Base-by-base conservation (phyloP, 495 filamentous ascomycete species). In the Trichocladium uniseriatum region DNA sequence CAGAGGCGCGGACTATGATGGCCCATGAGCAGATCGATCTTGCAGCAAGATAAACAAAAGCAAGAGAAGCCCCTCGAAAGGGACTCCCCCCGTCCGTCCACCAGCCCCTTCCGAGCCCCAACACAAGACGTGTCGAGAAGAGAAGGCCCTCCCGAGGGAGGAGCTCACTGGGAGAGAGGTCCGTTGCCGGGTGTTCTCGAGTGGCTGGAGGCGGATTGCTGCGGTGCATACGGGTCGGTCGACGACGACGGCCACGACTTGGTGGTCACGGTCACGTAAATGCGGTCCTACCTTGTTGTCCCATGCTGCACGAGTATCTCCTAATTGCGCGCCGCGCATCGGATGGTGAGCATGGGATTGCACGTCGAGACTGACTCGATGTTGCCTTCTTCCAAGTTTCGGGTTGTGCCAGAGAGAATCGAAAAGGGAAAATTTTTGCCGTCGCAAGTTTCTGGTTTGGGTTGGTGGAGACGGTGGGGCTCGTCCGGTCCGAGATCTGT, bases 1-100 rank as follows among this genome's bases (percentile, higher is more conserved):
- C 22, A 43, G 63, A 65, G 69, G 61, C 67, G 64, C 56, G 73
- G 73, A 77, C 73, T 77, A 77, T 77, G 73, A 77, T 68, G 71
- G 71, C 63, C 72, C 73, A 48, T 35, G 27, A 15, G 27, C 21
- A 11, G 31, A 21, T 70, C 59, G 48, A 22, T 76, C 61, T 76
- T 60, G 72, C 72, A 75, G 60, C 63, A 48, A 31, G 22, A n/a
- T n/a, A n/a, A n/a, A n/a, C 34, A 34, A 24, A 55, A 57, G 49
- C 43, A 53, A 38, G 57, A 51, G 58, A 29, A 35, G 18, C 15
- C 36, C 18, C n/a, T n/a, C n/a, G n/a, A n/a, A 22, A 48, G 21
- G 14, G n/a, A 14, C 18, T 14, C 15, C 34, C 16, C 41, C 51
- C 31, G 50, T 60, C 51, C 58, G 58, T 51, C 60, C 24, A 31